Percentiles rank a stretch among this genome's conserved stretches.
phyloP scores from a whole-genome alignment of 768 basidiomycete genomes.

The Termitomyces sp. region DNA sequence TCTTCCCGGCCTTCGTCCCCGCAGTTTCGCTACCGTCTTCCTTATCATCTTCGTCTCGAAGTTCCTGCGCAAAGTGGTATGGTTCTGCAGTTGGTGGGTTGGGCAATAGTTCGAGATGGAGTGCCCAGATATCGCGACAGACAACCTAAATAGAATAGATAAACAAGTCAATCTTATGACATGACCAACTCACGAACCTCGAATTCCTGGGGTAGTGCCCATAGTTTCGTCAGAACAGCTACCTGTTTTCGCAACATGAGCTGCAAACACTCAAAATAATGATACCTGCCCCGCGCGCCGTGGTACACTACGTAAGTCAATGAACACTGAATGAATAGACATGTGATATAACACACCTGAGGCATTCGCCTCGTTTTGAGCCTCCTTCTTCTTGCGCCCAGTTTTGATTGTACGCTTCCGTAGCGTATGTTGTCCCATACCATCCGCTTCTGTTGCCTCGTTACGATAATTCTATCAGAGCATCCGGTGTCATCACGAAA shows the following conservation, averaged over 20 bases:
- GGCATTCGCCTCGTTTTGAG: slow-evolving; percentile 50
- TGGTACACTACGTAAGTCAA: slow-evolving; percentile 62
- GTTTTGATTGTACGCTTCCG: slow-evolving; percentile 65
- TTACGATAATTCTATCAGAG: slow-evolving; percentile 69
- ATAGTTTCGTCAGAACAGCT: slow-evolving; percentile 48
- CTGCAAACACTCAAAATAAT: slow-evolving; percentile 84
- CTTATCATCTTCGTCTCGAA: slow-evolving; percentile 10
- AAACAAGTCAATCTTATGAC: background rate
- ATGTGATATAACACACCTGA: slow-evolving; percentile 36
- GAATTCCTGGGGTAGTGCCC: slow-evolving; percentile 77
- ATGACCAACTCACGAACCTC: slow-evolving; percentile 47
- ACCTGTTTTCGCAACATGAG: slow-evolving; percentile 78
- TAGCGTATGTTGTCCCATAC: slow-evolving; percentile 57
- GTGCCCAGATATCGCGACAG: slow-evolving; percentile 79
- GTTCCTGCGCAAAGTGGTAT: slow-evolving; percentile 39
- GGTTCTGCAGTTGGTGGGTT: slow-evolving; percentile 61
- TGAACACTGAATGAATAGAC: background rate
- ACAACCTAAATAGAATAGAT: slow-evolving; percentile 46
- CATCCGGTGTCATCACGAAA: background rate
- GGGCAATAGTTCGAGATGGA: slow-evolving; percentile 63
- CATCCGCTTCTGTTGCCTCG: slow-evolving; percentile 71
- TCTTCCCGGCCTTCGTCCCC: background rate
- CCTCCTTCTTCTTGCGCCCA: slow-evolving; percentile 46
- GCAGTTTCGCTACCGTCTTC: background rate
- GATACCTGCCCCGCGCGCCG: slow-evolving; percentile 71